These are phyloP conservation scores for Beauveria caledonica DNA, from an alignment of 2,329 filamentous ascomycete genomes.

Conservation along the genomic window DNA sequence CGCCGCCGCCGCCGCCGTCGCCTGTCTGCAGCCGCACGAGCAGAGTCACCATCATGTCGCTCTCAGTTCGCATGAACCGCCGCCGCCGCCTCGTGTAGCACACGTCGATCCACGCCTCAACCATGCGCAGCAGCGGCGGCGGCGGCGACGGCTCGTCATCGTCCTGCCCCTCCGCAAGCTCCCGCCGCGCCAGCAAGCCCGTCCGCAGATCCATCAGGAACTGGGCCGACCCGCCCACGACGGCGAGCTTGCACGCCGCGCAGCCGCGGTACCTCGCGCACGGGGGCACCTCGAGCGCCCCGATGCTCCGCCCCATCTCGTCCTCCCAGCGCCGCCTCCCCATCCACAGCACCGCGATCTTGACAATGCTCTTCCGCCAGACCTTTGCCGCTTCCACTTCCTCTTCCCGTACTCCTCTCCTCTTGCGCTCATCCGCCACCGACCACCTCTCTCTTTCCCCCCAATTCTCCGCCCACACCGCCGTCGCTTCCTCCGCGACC, in stretches of 20 bases:
- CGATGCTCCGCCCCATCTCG: slow-evolving; percentile 7
- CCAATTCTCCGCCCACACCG: background rate
- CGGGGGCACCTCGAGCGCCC: slow-evolving; percentile 16
- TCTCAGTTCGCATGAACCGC: background rate
- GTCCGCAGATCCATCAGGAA: slow-evolving; percentile 38
- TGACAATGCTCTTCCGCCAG: slow-evolving; percentile 22
- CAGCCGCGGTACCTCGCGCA: slow-evolving; percentile 33
- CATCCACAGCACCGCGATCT: slow-evolving; percentile 33
- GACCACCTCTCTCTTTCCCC: background rate
- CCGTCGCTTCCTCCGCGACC: slow-evolving; percentile 33
- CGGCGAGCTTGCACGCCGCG: slow-evolving; percentile 45
- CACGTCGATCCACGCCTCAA: slow-evolving; percentile 28
- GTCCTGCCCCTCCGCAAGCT: background rate
- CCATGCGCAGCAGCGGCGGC: slow-evolving; percentile 30
- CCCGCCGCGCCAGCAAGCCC: slow-evolving; percentile 30
- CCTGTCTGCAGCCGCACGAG: background rate
- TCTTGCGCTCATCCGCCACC: slow-evolving; percentile 22
- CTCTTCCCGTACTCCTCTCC: slow-evolving; percentile 12
- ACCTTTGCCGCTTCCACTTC: slow-evolving; percentile 17
- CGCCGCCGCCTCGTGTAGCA: background rate
- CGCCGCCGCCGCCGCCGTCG: no score
- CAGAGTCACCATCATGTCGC: background rate
- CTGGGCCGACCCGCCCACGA: slow-evolving; percentile 35
- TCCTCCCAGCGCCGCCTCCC: slow-evolving; percentile 25
- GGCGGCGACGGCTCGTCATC: background rate